Evolutionary conservation across 2,329 filamentous ascomycete genomes (phyloP), one percentile per base, ranked within the genome.

Genomic region (Colletotrichum siamense): DNA sequence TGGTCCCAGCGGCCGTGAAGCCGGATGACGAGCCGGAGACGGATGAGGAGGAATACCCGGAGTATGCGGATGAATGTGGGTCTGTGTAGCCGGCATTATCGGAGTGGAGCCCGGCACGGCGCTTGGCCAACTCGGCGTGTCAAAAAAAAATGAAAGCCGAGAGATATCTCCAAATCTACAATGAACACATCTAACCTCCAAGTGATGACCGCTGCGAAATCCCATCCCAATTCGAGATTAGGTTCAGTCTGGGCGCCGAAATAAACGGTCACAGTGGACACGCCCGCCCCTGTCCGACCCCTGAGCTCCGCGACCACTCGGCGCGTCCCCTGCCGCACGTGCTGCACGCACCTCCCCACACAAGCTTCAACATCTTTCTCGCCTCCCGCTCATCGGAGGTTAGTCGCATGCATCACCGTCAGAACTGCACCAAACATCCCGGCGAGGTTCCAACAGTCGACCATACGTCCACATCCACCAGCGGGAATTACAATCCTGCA

Each of bases 311-410:
- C 69, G 44, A 52, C 76, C 76, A 77, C 69, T 77, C 76, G 74
- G 76, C 26, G 67, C 52, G 49, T 76, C 71, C 26, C 73, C 76
- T 73, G 36, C 59, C 16, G 67, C 69, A 77, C 76, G 76, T 77
- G 76, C 64, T 55, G 73, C 71, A 71, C 75, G 66, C 18, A 49
- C 57, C 24, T 34, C 68, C 36, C 61, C 55, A 57, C 69, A 69
- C 24, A 64, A 73, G 69, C 52, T 66, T 73, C 64, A 64, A 69
- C 59, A 52, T 69, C 71, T 36, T 30, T 72, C n/a, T 75, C 55
- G 63, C 44, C 49, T 57, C 59, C 34, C 55, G 18, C 24, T 49
- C 18, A n/a, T 49, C 39, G 39, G 39, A 49, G 39, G 39, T n/a
- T 39, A 18, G 16, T 39, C 1, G 28, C 15, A 13, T 55, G 64